Evolutionary conservation across 768 basidiomycete genomes (phyloP).

Genomic region (Dioszegia crocea): DNA sequence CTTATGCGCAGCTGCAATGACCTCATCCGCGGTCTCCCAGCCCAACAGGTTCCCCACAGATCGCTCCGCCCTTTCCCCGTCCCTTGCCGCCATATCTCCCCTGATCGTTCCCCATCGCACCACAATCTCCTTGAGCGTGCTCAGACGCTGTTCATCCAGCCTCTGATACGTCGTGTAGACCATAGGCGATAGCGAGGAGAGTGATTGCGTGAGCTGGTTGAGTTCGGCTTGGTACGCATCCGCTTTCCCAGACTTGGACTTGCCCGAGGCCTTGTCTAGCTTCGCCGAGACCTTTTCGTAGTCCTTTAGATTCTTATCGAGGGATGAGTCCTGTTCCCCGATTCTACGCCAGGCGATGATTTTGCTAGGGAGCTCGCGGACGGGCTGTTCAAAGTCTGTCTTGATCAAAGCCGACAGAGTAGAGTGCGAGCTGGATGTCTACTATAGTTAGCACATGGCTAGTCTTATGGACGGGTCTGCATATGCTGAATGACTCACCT

Average conservation of each 20-base stretch:
- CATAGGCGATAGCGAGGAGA: slow-evolving; percentile 41
- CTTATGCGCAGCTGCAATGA: slow-evolving; percentile 32
- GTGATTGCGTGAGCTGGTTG: slow-evolving; percentile 25
- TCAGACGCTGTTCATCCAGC: slow-evolving; percentile 42
- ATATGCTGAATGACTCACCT: slow-evolving; percentile 28
- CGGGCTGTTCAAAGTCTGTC: slow-evolving; percentile 44
- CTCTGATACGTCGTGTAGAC: slow-evolving; percentile 45
- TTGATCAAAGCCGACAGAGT: slow-evolving; percentile 33
- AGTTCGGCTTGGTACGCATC: slow-evolving; percentile 37
- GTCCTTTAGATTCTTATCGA: slow-evolving; percentile 48
- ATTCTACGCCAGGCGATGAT: slow-evolving; percentile 34
- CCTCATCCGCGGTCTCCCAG: slow-evolving; percentile 48
- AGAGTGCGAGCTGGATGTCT: slow-evolving; percentile 41
- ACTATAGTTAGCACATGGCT: background rate
- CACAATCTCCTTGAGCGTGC: slow-evolving; percentile 43
- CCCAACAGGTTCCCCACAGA: slow-evolving; percentile 37
- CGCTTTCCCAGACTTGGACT: slow-evolving; percentile 44
- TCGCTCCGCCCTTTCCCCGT: slow-evolving; percentile 43
- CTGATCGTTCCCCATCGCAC: slow-evolving; percentile 47
- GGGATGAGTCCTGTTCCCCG: slow-evolving; percentile 34
- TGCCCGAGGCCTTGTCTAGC: slow-evolving; percentile 47
- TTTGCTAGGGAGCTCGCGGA: slow-evolving; percentile 42
- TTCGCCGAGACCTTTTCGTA: slow-evolving; percentile 45
- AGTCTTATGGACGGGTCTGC: background rate
- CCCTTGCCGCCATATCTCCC: slow-evolving; percentile 39